Base-by-base conservation (phyloP, 2,329 filamentous ascomycete species). In the Coleophoma cylindrospora region DNA sequence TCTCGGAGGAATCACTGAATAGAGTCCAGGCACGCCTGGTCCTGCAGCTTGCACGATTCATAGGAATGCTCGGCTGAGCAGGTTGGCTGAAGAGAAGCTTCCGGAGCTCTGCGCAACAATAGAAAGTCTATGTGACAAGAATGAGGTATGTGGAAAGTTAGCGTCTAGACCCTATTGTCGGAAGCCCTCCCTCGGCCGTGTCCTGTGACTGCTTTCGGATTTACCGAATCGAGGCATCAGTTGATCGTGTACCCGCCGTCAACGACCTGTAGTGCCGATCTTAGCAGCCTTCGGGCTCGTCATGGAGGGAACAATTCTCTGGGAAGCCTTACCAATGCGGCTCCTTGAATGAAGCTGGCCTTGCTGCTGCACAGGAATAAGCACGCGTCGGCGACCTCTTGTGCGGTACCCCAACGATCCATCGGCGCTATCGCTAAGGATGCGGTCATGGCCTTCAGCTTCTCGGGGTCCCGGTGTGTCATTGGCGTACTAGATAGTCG, bases 171-270 rank as follows among this genome's bases (percentile, higher is more conserved):
- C 19, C 19, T 19, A 27, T 27, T 27, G 6, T 27, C 27, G 27
- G 27, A 27, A 10, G 27, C 27, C 27, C 27, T 27, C 27, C 27
- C 27, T 27, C 9, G 27, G 27, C 27, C 27, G 27, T 10, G 4
- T 5, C 4, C 27, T 27, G 27, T 27, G 9, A 27, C 27, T 10
- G 27, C 7, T 27, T 27, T 27, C 27, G 27, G 27, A 27, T 27
- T 27, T 27, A 8, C 27, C 27, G 27, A 27, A 10, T 10, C 9
- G 27, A 27, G 27, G 27, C 7, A 27, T 56, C 53, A 70, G 53
- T 69, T 69, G 40, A 73, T 72, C 14, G 65, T 66, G 51, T 74
- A 74, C 1, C 73, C 72, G 2, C 73, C 72, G 54, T 76, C 72
- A 17, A 61, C 55, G 34, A 59, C 55, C 55, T 57, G 22, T 40